phyloP scores from a whole-genome alignment of 192 early-diverging fungal species.

The Podila epicladia region DNA sequence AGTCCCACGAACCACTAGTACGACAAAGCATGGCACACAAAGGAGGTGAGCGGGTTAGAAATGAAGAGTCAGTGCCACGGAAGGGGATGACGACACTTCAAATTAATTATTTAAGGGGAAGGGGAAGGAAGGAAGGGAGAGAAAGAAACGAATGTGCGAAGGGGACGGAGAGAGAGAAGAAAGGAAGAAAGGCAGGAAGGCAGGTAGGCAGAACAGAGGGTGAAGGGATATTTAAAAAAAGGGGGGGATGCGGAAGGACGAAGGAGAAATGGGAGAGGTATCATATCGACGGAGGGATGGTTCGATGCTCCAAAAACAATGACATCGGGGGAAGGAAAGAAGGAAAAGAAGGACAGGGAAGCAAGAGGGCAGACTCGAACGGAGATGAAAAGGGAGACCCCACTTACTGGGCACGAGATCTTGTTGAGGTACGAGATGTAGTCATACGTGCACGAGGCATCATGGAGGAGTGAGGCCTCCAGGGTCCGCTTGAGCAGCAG shows the following conservation, averaged over 20 bases:
- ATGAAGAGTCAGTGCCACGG: neutral
- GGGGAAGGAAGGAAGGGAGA: neutral
- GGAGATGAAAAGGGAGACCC: neutral
- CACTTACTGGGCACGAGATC: constrained; percentile 39
- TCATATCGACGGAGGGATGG: neutral
- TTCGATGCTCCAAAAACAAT: neutral
- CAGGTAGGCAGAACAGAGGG: neutral
- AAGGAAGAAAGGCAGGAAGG: neutral
- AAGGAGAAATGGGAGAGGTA: neutral
- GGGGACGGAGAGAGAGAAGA: neutral
- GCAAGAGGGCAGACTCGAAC: too few species aligned
- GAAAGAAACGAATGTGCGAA: too few species aligned
- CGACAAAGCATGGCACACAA: too few species aligned
- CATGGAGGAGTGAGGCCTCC: constrained; percentile 25
- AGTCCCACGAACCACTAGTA: constrained; percentile 31
- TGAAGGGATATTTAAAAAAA: neutral
- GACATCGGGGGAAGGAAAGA: neutral
- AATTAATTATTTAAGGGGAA: neutral
- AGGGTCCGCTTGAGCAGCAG: constrained; percentile 22
- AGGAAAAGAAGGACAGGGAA: neutral
- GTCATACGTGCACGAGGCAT: constrained; percentile 23
- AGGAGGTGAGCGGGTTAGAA: too few species aligned
- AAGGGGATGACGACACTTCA: neutral
- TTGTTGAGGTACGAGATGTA: constrained; percentile 41
- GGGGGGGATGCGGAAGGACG: neutral